A percentile compares a stretch with the other conserved stretches of the same genome.
These are phyloP conservation scores for Lactifluus hygrophoroides DNA, from an alignment of 768 basidiomycete genomes.

Conservation along the genomic window DNA sequence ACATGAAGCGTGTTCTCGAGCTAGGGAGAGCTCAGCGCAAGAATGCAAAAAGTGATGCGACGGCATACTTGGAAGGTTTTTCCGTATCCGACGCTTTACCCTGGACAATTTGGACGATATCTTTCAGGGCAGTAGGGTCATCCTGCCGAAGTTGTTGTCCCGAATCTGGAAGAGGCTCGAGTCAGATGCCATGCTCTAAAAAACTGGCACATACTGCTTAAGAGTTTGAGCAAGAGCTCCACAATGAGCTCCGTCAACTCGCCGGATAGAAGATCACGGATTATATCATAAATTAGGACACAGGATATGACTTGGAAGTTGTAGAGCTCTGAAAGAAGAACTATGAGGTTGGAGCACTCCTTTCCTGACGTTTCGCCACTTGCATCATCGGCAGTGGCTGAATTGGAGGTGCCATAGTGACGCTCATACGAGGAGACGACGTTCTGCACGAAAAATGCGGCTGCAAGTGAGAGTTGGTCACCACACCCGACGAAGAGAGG, in stretches of 20 bases:
- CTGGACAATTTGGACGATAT: conserved; percentile 81
- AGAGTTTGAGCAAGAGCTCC: conserved; percentile 78
- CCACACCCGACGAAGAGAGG: not conserved
- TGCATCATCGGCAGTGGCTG: conserved; percentile 1
- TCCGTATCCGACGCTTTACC: conserved; percentile 50
- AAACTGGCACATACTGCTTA: conserved; percentile 52
- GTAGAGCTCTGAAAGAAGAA: conserved; percentile 86
- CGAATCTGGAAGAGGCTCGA: conserved; percentile 48
- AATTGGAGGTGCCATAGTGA: conserved; percentile 34
- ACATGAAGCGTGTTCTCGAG: conserved; percentile 90
- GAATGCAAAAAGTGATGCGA: not conserved
- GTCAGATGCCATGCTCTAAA: not conserved
- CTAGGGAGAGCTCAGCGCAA: conserved; percentile 32
- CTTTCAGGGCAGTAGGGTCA: conserved; percentile 86
- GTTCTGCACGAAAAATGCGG: conserved; percentile 75
- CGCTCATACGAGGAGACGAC: conserved; percentile 59
- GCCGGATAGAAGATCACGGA: conserved; percentile 60
- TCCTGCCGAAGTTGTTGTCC: conserved; percentile 87
- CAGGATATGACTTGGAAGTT: conserved; percentile 93
- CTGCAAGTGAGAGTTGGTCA: conserved; percentile 31
- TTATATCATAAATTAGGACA: conserved; percentile 82
- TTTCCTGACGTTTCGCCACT: conserved; percentile 51
- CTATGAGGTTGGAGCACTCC: conserved; percentile 81
- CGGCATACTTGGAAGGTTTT: conserved; percentile 42
- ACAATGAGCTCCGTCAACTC: conserved; percentile 71